These are phyloP conservation scores for Didymella lethalis DNA, from an alignment of 2,329 filamentous ascomycete genomes.

Conservation along the genomic window DNA sequence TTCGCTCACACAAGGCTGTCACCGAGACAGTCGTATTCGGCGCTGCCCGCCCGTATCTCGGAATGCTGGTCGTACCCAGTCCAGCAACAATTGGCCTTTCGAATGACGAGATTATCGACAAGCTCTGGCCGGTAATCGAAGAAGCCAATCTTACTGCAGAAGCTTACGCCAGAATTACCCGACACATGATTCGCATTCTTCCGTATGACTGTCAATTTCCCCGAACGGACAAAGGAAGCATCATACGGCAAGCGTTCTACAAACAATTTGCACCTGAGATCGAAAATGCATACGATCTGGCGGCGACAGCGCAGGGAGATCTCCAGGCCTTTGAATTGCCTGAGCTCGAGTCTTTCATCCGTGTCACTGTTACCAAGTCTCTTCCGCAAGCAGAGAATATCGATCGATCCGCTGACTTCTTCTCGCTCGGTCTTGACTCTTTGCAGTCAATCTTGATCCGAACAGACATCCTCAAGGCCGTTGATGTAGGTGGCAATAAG, in stretches of 20 bases:
- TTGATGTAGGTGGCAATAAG: constrained; percentile 57
- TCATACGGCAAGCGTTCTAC: constrained; percentile 63
- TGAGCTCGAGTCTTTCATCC: constrained; percentile 41
- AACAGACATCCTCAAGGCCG: constrained; percentile 58
- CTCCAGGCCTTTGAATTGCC: constrained; percentile 33
- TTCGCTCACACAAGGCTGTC: constrained; percentile 62
- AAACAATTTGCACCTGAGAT: constrained; percentile 59
- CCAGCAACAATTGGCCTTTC: constrained; percentile 52
- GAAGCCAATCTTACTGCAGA: constrained; percentile 59
- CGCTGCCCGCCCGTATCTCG: constrained; percentile 60
- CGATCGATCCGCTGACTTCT: constrained; percentile 62
- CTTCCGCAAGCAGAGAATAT: constrained; percentile 23
- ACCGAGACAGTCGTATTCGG: constrained; percentile 67
- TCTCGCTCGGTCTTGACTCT: constrained; percentile 65
- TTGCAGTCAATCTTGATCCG: constrained; percentile 66
- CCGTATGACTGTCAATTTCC: constrained; percentile 58
- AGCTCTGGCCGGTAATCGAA: constrained; percentile 60
- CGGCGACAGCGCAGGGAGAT: constrained; percentile 16
- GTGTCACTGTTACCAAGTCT: constrained; percentile 23
- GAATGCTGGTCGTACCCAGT: constrained; percentile 62
- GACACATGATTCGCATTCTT: constrained; percentile 62
- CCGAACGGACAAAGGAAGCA: constrained; percentile 64
- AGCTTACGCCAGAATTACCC: constrained; percentile 63
- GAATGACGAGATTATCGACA: constrained; percentile 57
- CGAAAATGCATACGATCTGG: constrained; percentile 52